Evolutionary conservation across 768 basidiomycete species (phyloP).

Genomic region (Amanita fuliginea): DNA sequence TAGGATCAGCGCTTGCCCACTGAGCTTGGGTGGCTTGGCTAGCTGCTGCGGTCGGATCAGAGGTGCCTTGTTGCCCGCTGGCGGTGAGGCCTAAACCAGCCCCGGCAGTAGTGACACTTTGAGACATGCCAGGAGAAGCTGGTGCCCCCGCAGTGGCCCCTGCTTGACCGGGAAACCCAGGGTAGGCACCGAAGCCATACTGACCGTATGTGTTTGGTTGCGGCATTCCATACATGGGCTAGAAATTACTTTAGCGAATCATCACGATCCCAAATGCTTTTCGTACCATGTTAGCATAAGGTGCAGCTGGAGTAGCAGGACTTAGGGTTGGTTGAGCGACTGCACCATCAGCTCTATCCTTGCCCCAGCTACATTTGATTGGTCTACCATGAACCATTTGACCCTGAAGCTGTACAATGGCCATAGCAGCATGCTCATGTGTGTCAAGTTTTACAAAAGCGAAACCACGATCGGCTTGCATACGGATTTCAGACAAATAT

Average conservation of each 20-base stretch:
- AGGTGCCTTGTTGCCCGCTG: constrained; percentile 46
- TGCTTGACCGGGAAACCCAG: constrained; percentile 55
- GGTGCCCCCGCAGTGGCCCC: constrained; percentile 35
- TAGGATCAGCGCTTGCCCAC: constrained; percentile 68
- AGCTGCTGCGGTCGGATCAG: constrained; percentile 40
- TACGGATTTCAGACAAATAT: constrained; percentile 96
- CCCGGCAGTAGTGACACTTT: constrained; percentile 40
- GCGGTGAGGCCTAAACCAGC: constrained; percentile 44
- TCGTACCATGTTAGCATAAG: constrained; percentile 76
- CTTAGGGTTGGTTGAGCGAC: constrained; percentile 45
- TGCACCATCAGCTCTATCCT: constrained; percentile 76
- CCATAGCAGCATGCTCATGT: constrained; percentile 97
- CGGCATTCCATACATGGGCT: constrained; percentile 90
- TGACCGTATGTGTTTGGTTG: constrained; percentile 72
- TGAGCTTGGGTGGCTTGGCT: constrained; percentile 60
- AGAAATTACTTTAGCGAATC: constrained; percentile 6
- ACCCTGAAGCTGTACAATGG: constrained; percentile 93
- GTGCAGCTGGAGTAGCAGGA: constrained; percentile 47
- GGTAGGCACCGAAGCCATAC: constrained; percentile 68
- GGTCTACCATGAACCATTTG: constrained; percentile 96
- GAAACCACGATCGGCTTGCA: constrained; percentile 98
- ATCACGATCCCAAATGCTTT: neutral
- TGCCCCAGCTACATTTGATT: constrained; percentile 99
- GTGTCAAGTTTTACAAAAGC: constrained; percentile 99
- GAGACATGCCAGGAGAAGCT: constrained; percentile 50